phyloP scores from a whole-genome alignment of 2,329 filamentous ascomycete species.

The Alternaria alternata region DNA sequence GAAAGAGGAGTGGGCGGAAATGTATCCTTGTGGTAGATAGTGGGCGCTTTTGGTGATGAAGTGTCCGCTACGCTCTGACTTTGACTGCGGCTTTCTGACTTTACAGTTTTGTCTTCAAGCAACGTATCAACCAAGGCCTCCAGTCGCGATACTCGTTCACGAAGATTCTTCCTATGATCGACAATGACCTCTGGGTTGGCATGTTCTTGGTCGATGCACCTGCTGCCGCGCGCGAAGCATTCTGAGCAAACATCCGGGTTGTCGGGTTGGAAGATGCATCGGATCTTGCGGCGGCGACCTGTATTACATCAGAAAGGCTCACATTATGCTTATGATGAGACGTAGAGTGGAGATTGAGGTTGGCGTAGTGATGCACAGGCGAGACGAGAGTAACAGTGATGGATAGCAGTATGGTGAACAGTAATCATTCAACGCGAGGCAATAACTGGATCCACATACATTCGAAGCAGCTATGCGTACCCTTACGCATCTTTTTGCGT shows the following conservation, averaged over 20 bases:
- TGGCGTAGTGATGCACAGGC: slow-evolving; percentile 9
- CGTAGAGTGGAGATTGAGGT: slow-evolving; percentile 5
- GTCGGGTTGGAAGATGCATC: slow-evolving; percentile 55
- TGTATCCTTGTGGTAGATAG: slow-evolving; percentile 33
- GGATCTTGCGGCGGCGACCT: slow-evolving; percentile 61
- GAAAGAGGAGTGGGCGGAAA: slow-evolving; percentile 47
- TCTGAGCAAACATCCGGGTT: slow-evolving; percentile 54
- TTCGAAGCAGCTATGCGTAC: slow-evolving; percentile 56
- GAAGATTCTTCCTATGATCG: slow-evolving; percentile 54
- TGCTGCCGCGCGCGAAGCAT: slow-evolving; percentile 56
- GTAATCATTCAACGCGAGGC: slow-evolving; percentile 9
- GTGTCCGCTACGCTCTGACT: slow-evolving; percentile 36
- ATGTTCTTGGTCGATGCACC: slow-evolving; percentile 58
- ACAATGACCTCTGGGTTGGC: slow-evolving; percentile 51
- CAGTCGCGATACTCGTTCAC: slow-evolving; percentile 53
- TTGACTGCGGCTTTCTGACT: slow-evolving; percentile 38
- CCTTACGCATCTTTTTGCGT: slow-evolving; percentile 55
- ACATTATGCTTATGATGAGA: not conserved
- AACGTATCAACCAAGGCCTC: slow-evolving; percentile 52
- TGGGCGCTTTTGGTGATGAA: slow-evolving; percentile 38
- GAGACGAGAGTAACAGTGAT: slow-evolving; percentile 7
- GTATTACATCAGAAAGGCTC: slow-evolving; percentile 30
- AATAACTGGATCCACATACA: slow-evolving; percentile 44
- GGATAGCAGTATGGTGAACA: slow-evolving; percentile 7
- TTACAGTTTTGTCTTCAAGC: slow-evolving; percentile 46